Conservation (phyloP, 2,329 filamentous ascomycete species). For the Westerdykella aurantiaca region DNA sequence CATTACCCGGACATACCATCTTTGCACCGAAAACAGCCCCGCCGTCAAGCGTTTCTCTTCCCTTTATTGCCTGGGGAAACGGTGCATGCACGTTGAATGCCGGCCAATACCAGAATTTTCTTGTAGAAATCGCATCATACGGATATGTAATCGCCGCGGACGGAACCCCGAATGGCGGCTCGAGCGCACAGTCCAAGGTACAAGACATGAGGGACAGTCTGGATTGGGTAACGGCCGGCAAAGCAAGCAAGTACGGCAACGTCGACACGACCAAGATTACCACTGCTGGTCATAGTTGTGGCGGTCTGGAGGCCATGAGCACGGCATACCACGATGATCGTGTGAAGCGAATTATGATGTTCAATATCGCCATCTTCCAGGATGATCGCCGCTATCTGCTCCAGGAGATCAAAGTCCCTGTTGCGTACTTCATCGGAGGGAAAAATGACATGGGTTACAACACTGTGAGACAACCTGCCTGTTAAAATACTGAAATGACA, state of each 20-base stretch:
- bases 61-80: slow-evolving; percentile 18
- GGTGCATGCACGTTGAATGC: slow-evolving; percentile 12
- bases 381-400: slow-evolving; percentile 15
- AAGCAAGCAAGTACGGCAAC: slow-evolving; percentile 17
- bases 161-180: slow-evolving; percentile 9
- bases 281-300: slow-evolving; percentile 16
- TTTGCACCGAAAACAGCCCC: slow-evolving; percentile 13
- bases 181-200: slow-evolving; percentile 12
- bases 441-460: slow-evolving; percentile 15
- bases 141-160: slow-evolving; percentile 19
- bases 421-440: slow-evolving; percentile 15
- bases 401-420: slow-evolving; percentile 16
- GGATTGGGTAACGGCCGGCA: slow-evolving; percentile 15
- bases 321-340: slow-evolving; percentile 15
- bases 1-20: slow-evolving; percentile 13
- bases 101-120: slow-evolving; percentile 11
- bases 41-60: slow-evolving; percentile 11
- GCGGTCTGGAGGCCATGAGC: slow-evolving; percentile 14
- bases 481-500: not conserved
- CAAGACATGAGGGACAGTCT: slow-evolving; percentile 18
- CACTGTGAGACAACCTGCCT: slow-evolving; percentile 8
- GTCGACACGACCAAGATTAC: slow-evolving; percentile 15
- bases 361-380: slow-evolving; percentile 18
- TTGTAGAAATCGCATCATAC: slow-evolving; percentile 16
- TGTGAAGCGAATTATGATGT: slow-evolving; percentile 1